Base-by-base conservation (phyloP, 2,329 filamentous ascomycete genomes). In the Colletotrichum sp. region DNA sequence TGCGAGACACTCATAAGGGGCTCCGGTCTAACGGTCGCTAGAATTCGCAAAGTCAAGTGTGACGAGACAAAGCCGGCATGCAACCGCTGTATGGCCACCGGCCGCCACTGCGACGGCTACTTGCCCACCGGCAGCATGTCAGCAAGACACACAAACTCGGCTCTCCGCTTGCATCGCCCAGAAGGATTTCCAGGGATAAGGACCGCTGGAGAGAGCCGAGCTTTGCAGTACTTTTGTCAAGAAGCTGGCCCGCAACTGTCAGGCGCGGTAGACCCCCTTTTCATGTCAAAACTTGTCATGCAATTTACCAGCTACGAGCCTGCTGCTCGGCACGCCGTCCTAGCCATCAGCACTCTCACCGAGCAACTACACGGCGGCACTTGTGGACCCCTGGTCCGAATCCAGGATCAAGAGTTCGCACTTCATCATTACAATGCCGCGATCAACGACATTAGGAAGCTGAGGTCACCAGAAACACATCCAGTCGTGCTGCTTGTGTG, bases 51-150 rank as follows among this genome's bases (percentile, higher is more conserved):
- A 73, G 87, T 91, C 69, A 91, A 91, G 81, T 92, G 90, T 80
- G 90, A 91, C 77, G 90, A 91, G 81, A 83, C 81, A 10, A 90
- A 89, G 71, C 90, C 90, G 2, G 83, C 81, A 55, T 92, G 90
- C 78, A 81, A 86, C 44, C 87, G 89, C 72, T 92, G 90, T 78
- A 86, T 86, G 34, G 88, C 87, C 71, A 91, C 90, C 4, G 89
- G 90, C 21, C 86, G 90, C 65, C 87, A 85, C 78, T 92, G 90
- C 79, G 90, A 92, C 79, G 90, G 90, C 75, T 92, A 92, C 75
- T 79, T 83, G n/a, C 65, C 65, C 26, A n/a, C 12, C 26, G 28
- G 55, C 7, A 21, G 18, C 65, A 57, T 9, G 28, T 36, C 28
- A 32, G 28, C 49, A 15, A 68, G 18, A 21, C 18, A 15, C 1